Conservation (phyloP, 2,329 filamentous ascomycete species). For the Botryotinia narcissicola region DNA sequence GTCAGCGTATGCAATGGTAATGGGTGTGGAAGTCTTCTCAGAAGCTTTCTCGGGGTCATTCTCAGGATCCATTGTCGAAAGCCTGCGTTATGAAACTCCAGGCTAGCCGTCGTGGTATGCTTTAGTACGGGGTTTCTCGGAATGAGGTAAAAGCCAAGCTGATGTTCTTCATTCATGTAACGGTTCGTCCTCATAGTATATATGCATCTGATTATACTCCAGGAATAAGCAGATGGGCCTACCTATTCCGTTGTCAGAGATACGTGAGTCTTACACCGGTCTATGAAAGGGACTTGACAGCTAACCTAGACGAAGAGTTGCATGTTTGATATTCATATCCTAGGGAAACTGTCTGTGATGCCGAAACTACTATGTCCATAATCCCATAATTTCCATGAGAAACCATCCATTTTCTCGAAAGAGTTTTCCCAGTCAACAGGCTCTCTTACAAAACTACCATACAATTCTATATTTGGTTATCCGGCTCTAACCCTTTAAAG, state of each 20-base stretch:
- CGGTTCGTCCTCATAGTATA: neutral
- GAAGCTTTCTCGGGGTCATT: conserved; percentile 6
- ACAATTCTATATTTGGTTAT: neutral
- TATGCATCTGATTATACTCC: neutral
- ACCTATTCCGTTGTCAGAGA: neutral
- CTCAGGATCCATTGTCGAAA: neutral
- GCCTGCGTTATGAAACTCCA: neutral
- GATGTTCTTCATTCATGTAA: neutral
- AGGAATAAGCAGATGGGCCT: neutral
- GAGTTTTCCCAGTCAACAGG: neutral
- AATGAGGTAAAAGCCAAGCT: neutral
- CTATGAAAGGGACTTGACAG: neutral
- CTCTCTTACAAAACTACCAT: neutral
- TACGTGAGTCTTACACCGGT: neutral
- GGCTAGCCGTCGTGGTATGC: neutral
- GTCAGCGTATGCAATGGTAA: neutral
- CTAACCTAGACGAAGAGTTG: accelerated
- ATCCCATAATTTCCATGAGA: neutral
- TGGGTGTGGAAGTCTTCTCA: neutral
- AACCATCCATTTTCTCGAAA: neutral
- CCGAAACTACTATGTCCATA: neutral
- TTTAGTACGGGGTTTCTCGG: neutral
- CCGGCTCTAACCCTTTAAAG: neutral
- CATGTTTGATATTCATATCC: neutral
- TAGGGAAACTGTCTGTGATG: neutral